Evolutionary conservation across 2,329 filamentous ascomycete genomes (phyloP).

Genomic region (Fusarium nematophilum): DNA sequence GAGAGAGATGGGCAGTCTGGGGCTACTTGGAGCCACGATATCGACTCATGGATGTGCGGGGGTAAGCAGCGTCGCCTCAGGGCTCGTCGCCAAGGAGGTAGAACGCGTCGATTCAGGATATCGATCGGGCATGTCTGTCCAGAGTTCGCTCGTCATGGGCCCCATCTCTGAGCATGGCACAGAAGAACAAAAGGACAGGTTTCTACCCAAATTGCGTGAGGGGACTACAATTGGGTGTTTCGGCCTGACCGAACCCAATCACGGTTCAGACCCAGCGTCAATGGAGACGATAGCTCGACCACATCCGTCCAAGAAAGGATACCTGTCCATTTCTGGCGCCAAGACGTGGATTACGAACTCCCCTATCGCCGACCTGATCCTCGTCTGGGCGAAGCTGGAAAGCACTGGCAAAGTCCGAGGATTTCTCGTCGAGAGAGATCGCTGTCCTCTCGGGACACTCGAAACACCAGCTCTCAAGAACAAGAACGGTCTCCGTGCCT

Average conservation of each 20-base stretch:
- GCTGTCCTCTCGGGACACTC: conserved; percentile 86
- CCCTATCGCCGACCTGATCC: conserved; percentile 83
- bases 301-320: conserved; percentile 84
- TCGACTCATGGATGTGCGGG: conserved; percentile 89
- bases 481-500: conserved; percentile 93
- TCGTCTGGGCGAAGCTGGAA: conserved; percentile 94
- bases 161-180: conserved; percentile 88
- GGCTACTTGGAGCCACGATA: conserved; percentile 84
- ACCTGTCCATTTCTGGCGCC: conserved; percentile 79
- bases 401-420: conserved; percentile 95
- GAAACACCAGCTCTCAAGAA: conserved; percentile 92
- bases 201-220: conserved; percentile 81
- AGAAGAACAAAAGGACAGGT: conserved; percentile 84
- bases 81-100: conserved; percentile 87
- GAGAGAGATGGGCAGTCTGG: conserved; percentile 89
- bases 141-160: conserved; percentile 92
- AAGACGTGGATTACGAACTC: conserved; percentile 98
- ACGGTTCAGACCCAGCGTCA: conserved; percentile 88
- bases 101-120: conserved; percentile 93
- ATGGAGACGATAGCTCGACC: conserved; percentile 88
- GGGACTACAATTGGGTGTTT: conserved; percentile 87
- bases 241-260: conserved; percentile 93
- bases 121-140: conserved; percentile 92
- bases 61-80: conserved; percentile 86
- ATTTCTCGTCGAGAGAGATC: conserved; percentile 85